Conservation (phyloP, 805 yeast species). For the Sugiyamaella lignohabitans region DNA sequence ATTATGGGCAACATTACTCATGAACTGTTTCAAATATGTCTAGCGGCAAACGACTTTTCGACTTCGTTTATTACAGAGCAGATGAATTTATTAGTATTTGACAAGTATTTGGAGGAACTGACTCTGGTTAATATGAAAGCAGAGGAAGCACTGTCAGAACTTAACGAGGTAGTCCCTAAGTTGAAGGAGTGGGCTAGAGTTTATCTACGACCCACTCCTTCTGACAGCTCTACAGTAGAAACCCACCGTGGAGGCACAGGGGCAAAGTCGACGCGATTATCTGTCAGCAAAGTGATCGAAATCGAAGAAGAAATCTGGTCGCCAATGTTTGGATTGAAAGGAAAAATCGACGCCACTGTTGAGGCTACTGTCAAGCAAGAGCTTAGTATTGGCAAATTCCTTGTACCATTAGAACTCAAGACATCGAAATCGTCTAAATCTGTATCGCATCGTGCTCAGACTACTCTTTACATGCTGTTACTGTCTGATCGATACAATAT, state of each 20-base stretch:
- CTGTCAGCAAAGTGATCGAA: slow-evolving; percentile 63
- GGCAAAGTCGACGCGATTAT: slow-evolving; percentile 37
- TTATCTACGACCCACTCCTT: slow-evolving; percentile 2
- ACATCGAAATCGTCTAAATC: slow-evolving; percentile 59
- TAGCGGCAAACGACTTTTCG: slow-evolving; percentile 36
- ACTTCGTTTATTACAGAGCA: slow-evolving; percentile 34
- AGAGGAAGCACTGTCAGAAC: slow-evolving; percentile 46
- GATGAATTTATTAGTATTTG: slow-evolving; percentile 26
- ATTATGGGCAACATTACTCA: slow-evolving; percentile 83
- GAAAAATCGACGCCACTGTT: slow-evolving; percentile 82
- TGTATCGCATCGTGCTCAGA: slow-evolving; percentile 76
- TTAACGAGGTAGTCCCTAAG: slow-evolving; percentile 42
- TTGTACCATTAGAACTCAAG: slow-evolving; percentile 83
- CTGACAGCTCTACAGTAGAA: slow-evolving; percentile 16
- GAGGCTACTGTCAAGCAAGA: slow-evolving; percentile 44
- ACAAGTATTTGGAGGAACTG: slow-evolving; percentile 34
- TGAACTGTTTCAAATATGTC: slow-evolving; percentile 58
- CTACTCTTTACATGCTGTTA: slow-evolving; percentile 70
- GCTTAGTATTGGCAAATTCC: slow-evolving; percentile 37
- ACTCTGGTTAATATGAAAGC: slow-evolving; percentile 49
- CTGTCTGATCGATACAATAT: slow-evolving; percentile 73
- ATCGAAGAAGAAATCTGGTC: slow-evolving; percentile 92
- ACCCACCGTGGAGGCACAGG: slow-evolving; percentile 2
- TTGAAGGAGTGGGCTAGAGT: slow-evolving; percentile 27
- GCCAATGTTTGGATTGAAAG: slow-evolving; percentile 82